Evolutionary conservation across 208 protist genomes (phyloP).

Genomic region (Trypanosoma cruzi): DNA sequence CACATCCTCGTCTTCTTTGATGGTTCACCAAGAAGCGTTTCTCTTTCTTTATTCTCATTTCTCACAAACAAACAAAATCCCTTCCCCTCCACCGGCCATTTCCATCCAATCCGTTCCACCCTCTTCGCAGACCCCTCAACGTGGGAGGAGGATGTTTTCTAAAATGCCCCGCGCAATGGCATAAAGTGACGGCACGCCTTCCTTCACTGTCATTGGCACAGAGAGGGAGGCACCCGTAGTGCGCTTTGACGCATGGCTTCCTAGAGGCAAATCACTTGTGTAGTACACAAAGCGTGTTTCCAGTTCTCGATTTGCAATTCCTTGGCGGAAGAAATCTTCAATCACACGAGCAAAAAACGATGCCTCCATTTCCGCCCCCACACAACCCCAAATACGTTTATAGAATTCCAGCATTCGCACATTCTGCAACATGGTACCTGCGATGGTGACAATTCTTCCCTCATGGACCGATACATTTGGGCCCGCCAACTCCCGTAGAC

Average conservation of each 20-base stretch:
- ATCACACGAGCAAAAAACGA: constrained; percentile 88
- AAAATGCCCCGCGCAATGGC: constrained; percentile 84
- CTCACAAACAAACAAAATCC: not conserved
- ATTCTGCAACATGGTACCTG: constrained; percentile 90
- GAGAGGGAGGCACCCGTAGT: constrained; percentile 49
- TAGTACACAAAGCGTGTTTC: constrained; percentile 88
- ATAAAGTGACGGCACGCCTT: constrained; percentile 88
- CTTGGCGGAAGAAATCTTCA: constrained; percentile 80
- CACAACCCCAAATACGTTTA: constrained; percentile 79
- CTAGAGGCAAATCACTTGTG: constrained; percentile 84
- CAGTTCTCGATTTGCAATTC: constrained; percentile 61
- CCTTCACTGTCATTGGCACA: constrained; percentile 67
- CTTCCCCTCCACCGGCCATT: no score
- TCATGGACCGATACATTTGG: constrained; percentile 56
- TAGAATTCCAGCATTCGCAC: constrained; percentile 80
- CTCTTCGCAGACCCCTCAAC: not conserved
- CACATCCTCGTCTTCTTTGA: no score
- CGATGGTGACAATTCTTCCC: constrained; percentile 82
- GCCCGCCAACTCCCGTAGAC: constrained; percentile 60
- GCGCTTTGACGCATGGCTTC: not conserved
- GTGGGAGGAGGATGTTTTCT: constrained; percentile 46
- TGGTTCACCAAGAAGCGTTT: no score
- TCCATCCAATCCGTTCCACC: no score
- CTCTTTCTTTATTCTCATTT: not conserved
- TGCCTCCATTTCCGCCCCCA: constrained; percentile 91